Evolutionary conservation across 1,284 basidiomycete species (phyloP).

Genomic region (Heterobasidion annosum): DNA sequence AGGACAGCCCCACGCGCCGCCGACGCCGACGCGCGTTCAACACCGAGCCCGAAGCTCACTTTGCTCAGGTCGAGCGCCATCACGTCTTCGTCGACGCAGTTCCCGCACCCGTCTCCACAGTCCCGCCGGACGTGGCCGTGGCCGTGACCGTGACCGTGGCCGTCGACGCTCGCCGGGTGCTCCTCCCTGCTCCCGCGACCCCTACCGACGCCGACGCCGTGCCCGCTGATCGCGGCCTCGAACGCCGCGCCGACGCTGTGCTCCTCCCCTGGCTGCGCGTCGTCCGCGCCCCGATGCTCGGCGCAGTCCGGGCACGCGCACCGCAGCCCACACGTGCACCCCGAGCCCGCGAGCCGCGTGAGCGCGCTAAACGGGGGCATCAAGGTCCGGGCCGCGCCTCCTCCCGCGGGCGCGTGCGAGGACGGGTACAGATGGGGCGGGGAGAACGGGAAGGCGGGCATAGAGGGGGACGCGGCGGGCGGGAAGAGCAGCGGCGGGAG

Average conservation of each 20-base stretch:
- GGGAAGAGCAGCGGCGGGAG: slow-evolving; percentile 30
- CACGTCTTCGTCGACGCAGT: slow-evolving; percentile 41
- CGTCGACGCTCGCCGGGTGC: not conserved
- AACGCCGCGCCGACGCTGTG: slow-evolving; percentile 17
- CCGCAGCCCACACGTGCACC: slow-evolving; percentile 55
- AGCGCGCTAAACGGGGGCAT: slow-evolving; percentile 52
- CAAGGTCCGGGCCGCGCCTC: slow-evolving; percentile 10
- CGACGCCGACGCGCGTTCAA: not conserved
- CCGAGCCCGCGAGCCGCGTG: slow-evolving; percentile 44
- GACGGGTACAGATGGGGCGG: slow-evolving; percentile 1
- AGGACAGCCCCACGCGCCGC: not conserved
- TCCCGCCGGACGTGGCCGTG: slow-evolving; percentile 12
- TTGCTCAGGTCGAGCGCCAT: slow-evolving; percentile 29
- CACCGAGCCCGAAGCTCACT: slow-evolving; percentile 8
- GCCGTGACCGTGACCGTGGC: not conserved
- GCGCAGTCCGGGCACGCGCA: slow-evolving; percentile 61
- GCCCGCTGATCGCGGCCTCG: not conserved
- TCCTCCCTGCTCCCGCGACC: not conserved
- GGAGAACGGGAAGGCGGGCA: not conserved
- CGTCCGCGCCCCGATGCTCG: slow-evolving; percentile 39
- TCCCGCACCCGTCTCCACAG: slow-evolving; percentile 46
- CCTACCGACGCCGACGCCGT: no score
- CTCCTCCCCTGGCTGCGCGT: not conserved
- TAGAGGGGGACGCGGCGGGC: slow-evolving; percentile 11
- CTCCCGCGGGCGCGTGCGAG: slow-evolving; percentile 21